Conservation (phyloP, 495 filamentous ascomycete species). For the Hypoxylon crocopeplum region DNA sequence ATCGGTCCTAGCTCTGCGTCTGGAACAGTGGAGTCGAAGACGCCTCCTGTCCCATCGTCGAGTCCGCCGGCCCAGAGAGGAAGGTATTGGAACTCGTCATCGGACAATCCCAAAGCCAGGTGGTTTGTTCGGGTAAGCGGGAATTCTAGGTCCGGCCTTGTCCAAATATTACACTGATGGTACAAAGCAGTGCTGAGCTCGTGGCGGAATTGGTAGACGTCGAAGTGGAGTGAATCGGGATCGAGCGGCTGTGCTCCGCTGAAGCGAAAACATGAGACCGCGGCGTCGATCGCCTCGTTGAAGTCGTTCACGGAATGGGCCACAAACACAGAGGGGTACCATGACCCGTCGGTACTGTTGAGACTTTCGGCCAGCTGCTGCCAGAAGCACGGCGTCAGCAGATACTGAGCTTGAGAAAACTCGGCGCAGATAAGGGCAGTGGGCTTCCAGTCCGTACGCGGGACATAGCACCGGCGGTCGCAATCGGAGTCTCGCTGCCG, state of each 20-base stretch:
- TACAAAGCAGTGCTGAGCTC: conserved; percentile 3
- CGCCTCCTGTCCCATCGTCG: conserved; percentile 54
- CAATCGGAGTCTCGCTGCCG: conserved; percentile 9
- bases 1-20: conserved; percentile 49
- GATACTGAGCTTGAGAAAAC: conserved; percentile 37
- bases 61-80: conserved; percentile 57
- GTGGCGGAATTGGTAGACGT: conserved; percentile 5
- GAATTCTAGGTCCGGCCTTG: conserved; percentile 24
- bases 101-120: conserved; percentile 40
- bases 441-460: background rate
- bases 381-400: conserved; percentile 47
- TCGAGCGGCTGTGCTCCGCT: background rate
- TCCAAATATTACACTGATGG: background rate
- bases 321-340: background rate
- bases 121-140: conserved; percentile 39
- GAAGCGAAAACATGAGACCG: background rate
- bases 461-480: conserved; percentile 43
- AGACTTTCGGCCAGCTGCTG: conserved; percentile 2
- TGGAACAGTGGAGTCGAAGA: conserved; percentile 49
- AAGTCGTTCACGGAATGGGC: background rate
- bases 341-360: background rate
- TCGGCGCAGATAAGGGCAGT: conserved; percentile 19
- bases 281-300: background rate
- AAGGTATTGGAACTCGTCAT: conserved; percentile 51
- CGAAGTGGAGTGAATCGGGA: background rate